Conservation (phyloP, 2,329 filamentous ascomycete genomes). For the Cordyceps pruinosa region DNA sequence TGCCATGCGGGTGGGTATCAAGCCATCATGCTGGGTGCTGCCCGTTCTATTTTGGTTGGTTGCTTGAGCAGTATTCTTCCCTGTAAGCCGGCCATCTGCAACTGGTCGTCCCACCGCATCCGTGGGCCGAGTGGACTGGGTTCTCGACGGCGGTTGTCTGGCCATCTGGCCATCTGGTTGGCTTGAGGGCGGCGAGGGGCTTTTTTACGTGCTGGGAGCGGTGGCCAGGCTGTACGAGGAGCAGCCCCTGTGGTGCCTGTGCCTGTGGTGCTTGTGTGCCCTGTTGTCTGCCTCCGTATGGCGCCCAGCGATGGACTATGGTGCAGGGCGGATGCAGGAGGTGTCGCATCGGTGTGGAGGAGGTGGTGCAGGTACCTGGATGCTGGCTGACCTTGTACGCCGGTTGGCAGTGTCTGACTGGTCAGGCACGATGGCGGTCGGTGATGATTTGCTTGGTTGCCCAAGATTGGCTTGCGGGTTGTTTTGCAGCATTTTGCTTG, state of each 20-base stretch:
- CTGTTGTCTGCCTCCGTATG: not conserved
- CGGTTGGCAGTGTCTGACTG: not conserved
- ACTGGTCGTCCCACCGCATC: not conserved
- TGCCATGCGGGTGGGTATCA: not conserved
- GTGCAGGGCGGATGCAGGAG: constrained; percentile 1
- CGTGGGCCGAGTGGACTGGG: not conserved
- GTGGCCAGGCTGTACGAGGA: not conserved
- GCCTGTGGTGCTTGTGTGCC: too few relatives aligned
- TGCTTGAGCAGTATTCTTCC: too few relatives aligned
- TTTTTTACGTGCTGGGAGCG: too few relatives aligned
- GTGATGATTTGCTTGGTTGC: not conserved
- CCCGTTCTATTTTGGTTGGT: too few relatives aligned
- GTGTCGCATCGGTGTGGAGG: not conserved
- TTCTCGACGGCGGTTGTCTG: not conserved
- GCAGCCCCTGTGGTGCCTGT: not conserved
- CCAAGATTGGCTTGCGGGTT: not conserved
- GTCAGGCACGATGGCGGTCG: not conserved
- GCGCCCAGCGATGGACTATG: not conserved
- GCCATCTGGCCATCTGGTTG: too few relatives aligned
- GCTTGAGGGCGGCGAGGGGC: too few relatives aligned
- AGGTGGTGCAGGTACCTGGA: not conserved
- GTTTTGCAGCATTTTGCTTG: not conserved
- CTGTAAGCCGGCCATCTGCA: not conserved
- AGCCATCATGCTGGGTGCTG: not conserved
- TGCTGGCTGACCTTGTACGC: not conserved